These are phyloP conservation scores for Pseudogymnoascus sp. DNA, from an alignment of 2,329 filamentous ascomycete genomes.

Conservation along the genomic window DNA sequence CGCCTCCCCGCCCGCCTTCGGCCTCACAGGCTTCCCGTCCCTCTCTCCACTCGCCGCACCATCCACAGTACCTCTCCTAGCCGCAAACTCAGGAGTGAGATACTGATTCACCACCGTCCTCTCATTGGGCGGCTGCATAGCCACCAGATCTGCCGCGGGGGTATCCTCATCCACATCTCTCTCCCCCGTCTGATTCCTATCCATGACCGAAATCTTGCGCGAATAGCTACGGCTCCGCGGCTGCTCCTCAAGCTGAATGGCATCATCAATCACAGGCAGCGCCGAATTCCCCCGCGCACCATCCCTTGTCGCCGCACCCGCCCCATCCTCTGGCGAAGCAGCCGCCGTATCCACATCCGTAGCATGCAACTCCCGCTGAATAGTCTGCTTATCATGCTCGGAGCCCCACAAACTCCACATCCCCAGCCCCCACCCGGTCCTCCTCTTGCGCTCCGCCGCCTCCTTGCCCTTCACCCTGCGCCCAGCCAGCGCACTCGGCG, in stretches of 20 bases:
- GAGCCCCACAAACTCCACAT: conserved; percentile 85
- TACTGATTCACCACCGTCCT: conserved; percentile 21
- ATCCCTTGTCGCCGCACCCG: conserved; percentile 30
- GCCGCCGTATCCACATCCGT: conserved; percentile 27
- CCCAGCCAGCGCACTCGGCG: conserved; percentile 74
- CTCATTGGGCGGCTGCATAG: conserved; percentile 32
- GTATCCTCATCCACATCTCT: conserved; percentile 32
- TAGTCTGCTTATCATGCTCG: conserved; percentile 73
- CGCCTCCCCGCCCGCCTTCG: conserved; percentile 60
- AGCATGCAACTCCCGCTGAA: conserved; percentile 50
- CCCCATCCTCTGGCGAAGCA: conserved; percentile 34
- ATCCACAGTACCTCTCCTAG: background rate
- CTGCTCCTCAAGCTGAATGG: conserved; percentile 12
- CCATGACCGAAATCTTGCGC: conserved; percentile 39
- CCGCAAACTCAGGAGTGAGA: conserved; percentile 17
- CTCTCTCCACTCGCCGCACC: background rate
- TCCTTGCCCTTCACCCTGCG: conserved; percentile 46
- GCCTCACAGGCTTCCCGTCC: conserved; percentile 36
- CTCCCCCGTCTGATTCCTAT: conserved; percentile 41
- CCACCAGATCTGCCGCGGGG: conserved; percentile 36
- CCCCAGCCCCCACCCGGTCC: conserved; percentile 65
- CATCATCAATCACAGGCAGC: conserved; percentile 8
- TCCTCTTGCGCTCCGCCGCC: conserved; percentile 45
- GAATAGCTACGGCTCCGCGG: conserved; percentile 33
- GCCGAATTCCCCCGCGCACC: conserved; percentile 14